Conservation (phyloP, 805 yeast genomes). For the Yarrowia hollandica region DNA sequence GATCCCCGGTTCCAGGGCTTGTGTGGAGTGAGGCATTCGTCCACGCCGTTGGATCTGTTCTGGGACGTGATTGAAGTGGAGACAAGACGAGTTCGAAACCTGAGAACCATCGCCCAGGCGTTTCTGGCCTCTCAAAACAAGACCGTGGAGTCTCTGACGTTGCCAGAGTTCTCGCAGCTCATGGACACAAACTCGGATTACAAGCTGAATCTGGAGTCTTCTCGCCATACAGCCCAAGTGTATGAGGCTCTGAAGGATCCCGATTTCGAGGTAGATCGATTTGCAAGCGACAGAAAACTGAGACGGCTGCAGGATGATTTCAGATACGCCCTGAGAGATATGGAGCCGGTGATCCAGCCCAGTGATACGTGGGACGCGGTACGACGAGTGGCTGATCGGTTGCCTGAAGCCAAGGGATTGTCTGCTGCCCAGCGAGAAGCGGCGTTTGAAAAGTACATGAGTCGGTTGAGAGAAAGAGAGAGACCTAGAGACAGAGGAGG, state of each 20-base stretch:
- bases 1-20: conserved; percentile 59
- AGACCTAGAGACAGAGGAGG: conserved; percentile 33
- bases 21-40: conserved; percentile 69
- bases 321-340: conserved; percentile 37
- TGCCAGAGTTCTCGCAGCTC: conserved; percentile 34
- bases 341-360: conserved; percentile 39
- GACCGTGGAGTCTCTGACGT: conserved; percentile 34
- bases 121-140: background rate
- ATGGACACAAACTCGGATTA: conserved; percentile 34
- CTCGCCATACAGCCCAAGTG: conserved; percentile 1
- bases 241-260: conserved; percentile 28
- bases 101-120: conserved; percentile 49
- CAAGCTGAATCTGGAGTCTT: conserved; percentile 18
- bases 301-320: conserved; percentile 40
- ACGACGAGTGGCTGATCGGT: conserved; percentile 37
- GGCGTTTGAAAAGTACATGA: conserved; percentile 43
- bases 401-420: conserved; percentile 44
- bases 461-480: conserved; percentile 37
- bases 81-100: conserved; percentile 54
- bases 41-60: conserved; percentile 72
- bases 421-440: conserved; percentile 38
- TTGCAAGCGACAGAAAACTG: conserved; percentile 37
- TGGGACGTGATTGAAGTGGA: conserved; percentile 71
- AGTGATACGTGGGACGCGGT: conserved; percentile 45
- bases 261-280: conserved; percentile 36